Conservation (phyloP, 306 rosid species). For the Mimosa bimucronata region DNA sequence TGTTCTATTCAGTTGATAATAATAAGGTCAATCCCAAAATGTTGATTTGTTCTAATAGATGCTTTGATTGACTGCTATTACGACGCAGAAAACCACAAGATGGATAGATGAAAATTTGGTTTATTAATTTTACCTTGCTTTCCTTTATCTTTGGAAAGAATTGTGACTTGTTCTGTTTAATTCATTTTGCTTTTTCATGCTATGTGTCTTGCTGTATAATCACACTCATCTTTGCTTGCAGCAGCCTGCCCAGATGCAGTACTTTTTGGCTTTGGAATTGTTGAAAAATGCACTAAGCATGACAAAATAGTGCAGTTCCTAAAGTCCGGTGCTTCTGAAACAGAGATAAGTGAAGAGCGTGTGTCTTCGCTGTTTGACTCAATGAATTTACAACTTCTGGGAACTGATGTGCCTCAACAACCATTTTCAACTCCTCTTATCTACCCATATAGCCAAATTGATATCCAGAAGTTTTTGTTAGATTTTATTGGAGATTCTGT, state of each 20-base stretch:
- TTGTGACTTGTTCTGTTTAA: conserved; percentile 22
- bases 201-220: conserved; percentile 1
- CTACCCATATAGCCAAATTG: conserved; percentile 49
- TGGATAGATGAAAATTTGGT: conserved; percentile 12
- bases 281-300: conserved; percentile 62
- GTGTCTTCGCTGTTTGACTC: conserved; percentile 52
- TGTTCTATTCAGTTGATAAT: neutral
- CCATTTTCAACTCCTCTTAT: conserved; percentile 57
- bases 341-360: conserved; percentile 47
- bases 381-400: conserved; percentile 54
- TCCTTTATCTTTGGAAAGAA: conserved; percentile 27
- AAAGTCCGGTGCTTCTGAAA: conserved; percentile 56
- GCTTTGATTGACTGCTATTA: neutral
- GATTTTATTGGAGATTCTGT: conserved; percentile 64
- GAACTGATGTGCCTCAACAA: conserved; percentile 40
- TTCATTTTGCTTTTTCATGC: conserved; percentile 10
- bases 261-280: conserved; percentile 65
- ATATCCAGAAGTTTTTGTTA: conserved; percentile 55
- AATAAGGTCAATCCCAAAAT: neutral
- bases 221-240: conserved; percentile 47
- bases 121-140: conserved; percentile 1
- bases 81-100: conserved; percentile 4
- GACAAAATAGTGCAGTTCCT: conserved; percentile 63
- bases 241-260: conserved; percentile 54
- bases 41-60: conserved; percentile 25